Percentiles rank a stretch among this genome's conserved stretches.
Conservation (phyloP, 2,329 filamentous ascomycete species). For the Sarocladium oryzae region DNA sequence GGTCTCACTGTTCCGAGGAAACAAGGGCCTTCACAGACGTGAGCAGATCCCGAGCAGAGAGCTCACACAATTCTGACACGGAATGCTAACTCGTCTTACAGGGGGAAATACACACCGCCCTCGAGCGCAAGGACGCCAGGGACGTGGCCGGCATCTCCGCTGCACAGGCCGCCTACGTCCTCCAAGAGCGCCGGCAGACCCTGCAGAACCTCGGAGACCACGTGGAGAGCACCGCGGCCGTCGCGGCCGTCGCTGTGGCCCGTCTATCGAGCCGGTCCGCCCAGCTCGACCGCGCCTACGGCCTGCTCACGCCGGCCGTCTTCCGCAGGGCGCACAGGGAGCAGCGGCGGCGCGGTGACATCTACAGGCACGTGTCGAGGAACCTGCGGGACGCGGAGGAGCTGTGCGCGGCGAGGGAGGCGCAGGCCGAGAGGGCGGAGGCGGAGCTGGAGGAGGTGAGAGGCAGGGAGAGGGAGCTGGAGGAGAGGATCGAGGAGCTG, state of each 20-base stretch:
- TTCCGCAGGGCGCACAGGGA: not conserved
- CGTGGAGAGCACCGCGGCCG: not conserved
- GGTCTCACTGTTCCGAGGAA: not conserved
- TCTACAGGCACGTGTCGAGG: slow-evolving; percentile 20
- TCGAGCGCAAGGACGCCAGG: slow-evolving; percentile 16
- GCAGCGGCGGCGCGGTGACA: slow-evolving; percentile 13
- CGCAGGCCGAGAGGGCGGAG: not conserved
- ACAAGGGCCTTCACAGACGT: slow-evolving; percentile 17
- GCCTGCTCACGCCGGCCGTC: not conserved
- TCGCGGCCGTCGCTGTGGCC: not conserved
- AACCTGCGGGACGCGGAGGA: slow-evolving; percentile 18
- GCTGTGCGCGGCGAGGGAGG: slow-evolving; percentile 10
- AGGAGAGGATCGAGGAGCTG: slow-evolving; percentile 10
- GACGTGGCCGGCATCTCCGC: slow-evolving; percentile 16
- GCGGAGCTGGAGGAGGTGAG: slow-evolving; percentile 11
- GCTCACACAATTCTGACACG: too few species aligned
- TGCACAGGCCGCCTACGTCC: slow-evolving; percentile 12
- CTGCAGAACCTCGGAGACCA: slow-evolving; percentile 10
- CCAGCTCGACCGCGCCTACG: not conserved
- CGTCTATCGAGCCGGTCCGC: not conserved
- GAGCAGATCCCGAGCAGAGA: too few species aligned
- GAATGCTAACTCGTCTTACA: not conserved
- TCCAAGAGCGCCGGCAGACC: slow-evolving; percentile 16
- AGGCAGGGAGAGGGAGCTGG: slow-evolving; percentile 11
- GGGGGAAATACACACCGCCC: slow-evolving; percentile 16